These are phyloP conservation scores for Leptosphaerulina australis DNA, from an alignment of 2,329 filamentous ascomycete species.

Conservation along the genomic window DNA sequence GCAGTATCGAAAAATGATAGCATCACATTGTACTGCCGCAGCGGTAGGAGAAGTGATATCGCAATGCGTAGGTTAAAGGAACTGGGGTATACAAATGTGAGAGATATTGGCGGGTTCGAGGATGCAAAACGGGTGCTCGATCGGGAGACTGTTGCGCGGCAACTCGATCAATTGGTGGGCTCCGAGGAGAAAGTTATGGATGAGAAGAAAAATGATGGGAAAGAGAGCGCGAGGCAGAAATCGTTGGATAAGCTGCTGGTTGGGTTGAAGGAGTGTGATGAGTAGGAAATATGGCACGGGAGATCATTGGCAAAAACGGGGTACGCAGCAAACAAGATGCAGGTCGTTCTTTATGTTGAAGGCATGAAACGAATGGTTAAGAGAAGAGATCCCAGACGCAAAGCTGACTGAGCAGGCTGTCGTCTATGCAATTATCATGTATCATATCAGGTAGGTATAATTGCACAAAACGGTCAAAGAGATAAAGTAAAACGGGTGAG, in stretches of 20 bases:
- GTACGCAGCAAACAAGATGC: no score
- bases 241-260: constrained; percentile 33
- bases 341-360: no score
- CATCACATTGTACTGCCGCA: constrained; percentile 49
- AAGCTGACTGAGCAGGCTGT: no score
- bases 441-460: no score
- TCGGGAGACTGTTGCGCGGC: constrained; percentile 32
- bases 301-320: no score
- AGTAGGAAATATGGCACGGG: neutral
- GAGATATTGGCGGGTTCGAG: constrained; percentile 47
- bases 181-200: neutral
- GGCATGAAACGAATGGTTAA: no score
- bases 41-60: constrained; percentile 43
- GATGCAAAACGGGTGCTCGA: constrained; percentile 38
- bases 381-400: no score
- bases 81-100: constrained; percentile 39
- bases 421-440: no score
- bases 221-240: constrained; percentile 15
- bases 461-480: no score
- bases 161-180: constrained; percentile 20
- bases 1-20: constrained; percentile 31
- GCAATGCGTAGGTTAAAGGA: constrained; percentile 37
- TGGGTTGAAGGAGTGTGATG: constrained; percentile 32
- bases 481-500: neutral
- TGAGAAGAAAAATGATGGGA: constrained; percentile 1